phyloP scores from a whole-genome alignment of 345 rosid genomes.

The Populus euphratica region DNA sequence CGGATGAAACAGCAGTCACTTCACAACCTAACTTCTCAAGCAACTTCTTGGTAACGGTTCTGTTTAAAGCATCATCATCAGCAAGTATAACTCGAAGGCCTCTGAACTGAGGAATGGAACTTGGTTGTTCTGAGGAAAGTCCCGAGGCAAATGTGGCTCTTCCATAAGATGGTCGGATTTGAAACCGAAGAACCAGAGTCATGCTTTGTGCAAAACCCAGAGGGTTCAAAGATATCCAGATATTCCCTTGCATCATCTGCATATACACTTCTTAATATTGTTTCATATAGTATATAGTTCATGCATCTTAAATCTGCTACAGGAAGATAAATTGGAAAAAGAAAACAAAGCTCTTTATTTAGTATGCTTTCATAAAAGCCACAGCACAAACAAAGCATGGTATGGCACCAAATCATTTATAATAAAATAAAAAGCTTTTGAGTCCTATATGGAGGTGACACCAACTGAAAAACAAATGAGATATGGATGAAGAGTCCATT shows the following conservation, averaged over 20 bases:
- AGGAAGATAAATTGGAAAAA: neutral
- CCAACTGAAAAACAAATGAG: neutral
- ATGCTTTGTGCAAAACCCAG: constrained; percentile 66
- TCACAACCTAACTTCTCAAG: constrained; percentile 83
- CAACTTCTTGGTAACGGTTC: constrained; percentile 72
- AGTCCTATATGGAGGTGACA: too few species aligned
- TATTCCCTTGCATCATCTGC: constrained; percentile 98
- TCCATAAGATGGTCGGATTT: constrained; percentile 44
- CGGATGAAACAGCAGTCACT: constrained; percentile 80
- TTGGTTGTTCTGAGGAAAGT: constrained; percentile 46
- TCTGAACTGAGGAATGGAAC: constrained; percentile 50
- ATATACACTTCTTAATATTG: neutral
- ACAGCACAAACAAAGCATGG: neutral
- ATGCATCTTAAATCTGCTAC: neutral
- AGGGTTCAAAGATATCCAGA: constrained; percentile 65
- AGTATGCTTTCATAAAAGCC: neutral
- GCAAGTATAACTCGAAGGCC: constrained; percentile 67
- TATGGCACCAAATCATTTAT: neutral
- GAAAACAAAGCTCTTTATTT: neutral
- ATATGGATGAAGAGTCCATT: neutral
- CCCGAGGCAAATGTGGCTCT: constrained; percentile 34
- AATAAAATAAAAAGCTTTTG: neutral
- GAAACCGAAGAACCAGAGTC: constrained; percentile 68
- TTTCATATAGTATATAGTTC: neutral
- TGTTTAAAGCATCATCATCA: constrained; percentile 67